Percentiles rank a stretch among this genome's conserved stretches.
Conservation (phyloP, 192 early-diverging fungal genomes). For the Coemansia javaensis region DNA sequence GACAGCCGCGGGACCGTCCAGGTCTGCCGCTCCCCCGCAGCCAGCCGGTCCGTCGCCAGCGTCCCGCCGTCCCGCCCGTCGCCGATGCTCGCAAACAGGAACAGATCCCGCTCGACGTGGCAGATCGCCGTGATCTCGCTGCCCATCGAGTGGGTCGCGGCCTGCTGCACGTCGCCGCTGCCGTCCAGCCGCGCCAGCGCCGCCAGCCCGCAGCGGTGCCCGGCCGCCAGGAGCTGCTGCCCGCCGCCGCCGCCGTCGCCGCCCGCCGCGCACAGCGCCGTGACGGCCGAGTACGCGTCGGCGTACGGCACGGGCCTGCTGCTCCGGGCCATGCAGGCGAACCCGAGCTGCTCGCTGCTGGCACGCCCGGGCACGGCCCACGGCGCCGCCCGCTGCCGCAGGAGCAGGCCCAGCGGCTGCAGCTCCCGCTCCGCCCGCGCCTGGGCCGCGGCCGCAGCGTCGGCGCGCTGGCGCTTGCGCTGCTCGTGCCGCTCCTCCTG, state of each 20-base stretch:
- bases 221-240: constrained; percentile 1
- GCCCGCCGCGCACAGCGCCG: constrained; percentile 2
- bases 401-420: constrained; percentile 1
- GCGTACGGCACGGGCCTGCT: neutral
- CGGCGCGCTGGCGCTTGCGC: constrained; percentile 9
- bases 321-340: constrained; percentile 1
- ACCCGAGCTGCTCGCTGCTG: constrained; percentile 3
- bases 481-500: constrained; percentile 15
- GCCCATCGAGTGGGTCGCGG: neutral
- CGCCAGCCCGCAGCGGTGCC: neutral
- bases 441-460: constrained; percentile 2
- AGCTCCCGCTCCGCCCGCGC: neutral
- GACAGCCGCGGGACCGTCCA: too few species aligned
- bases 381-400: constrained; percentile 2
- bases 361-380: neutral
- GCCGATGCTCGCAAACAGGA: constrained; percentile 17
- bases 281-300: constrained; percentile 5
- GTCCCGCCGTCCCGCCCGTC: constrained; percentile 8
- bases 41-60: constrained; percentile 4
- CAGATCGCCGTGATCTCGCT: constrained; percentile 18
- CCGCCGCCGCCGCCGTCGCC: neutral
- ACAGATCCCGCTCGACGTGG: constrained; percentile 1
- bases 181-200: neutral
- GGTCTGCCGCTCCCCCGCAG: too few species aligned
- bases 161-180: neutral